These are phyloP conservation scores for Bothriochloa decipiens DNA, from an alignment of 176 grass and related monocot genomes.

Conservation along the genomic window DNA sequence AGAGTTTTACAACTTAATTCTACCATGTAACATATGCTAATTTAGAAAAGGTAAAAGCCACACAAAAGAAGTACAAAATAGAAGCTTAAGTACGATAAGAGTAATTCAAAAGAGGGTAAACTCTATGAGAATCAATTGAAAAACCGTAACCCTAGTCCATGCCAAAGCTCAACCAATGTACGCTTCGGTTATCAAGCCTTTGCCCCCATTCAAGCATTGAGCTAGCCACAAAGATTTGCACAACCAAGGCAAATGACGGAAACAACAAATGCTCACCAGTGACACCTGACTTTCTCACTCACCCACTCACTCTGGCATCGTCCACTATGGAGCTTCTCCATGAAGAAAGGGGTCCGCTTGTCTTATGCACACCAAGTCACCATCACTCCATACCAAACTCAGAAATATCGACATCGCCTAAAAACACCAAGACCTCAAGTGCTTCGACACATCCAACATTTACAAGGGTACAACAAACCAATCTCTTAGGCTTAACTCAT, in stretches of 20 bases:
- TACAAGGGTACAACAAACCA: not conserved
- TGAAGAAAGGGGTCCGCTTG: not conserved
- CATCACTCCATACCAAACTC: not conserved
- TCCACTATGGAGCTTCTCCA: not conserved
- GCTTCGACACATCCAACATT: not conserved
- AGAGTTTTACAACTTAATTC: not conserved
- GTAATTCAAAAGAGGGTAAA: not conserved
- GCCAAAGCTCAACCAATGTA: too few relatives aligned
- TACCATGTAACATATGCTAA: not conserved
- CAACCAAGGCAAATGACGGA: too few relatives aligned
- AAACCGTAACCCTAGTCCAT: not conserved
- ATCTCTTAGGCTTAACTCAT: not conserved
- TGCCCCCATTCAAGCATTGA: not conserved
- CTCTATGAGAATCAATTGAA: not conserved
- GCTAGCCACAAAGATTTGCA: not conserved
- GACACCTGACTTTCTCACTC: too few relatives aligned
- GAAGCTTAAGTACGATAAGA: not conserved
- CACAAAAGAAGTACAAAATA: not conserved
- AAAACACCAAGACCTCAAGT: not conserved
- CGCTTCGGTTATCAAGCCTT: not conserved
- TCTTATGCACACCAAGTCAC: not conserved
- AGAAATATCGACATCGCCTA: not conserved
- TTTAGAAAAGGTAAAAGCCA: not conserved
- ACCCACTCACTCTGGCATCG: too few relatives aligned
- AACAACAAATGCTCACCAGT: too few relatives aligned